Conservation (phyloP, 176 grass and related monocot species). For the Elaeis guineensis region DNA sequence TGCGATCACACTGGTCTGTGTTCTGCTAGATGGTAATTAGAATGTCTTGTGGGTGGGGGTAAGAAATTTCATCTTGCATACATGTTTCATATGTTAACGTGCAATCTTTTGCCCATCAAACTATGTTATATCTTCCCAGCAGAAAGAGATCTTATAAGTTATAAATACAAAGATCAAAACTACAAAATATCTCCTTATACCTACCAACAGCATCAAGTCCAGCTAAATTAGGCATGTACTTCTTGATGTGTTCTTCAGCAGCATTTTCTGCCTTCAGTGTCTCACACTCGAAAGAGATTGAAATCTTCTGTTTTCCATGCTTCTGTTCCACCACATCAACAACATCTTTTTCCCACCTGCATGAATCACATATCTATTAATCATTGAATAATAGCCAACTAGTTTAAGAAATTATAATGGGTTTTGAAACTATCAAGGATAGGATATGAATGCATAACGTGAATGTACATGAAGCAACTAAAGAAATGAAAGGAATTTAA, state of each 20-base stretch:
- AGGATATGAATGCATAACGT: neutral
- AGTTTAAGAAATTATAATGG: no score
- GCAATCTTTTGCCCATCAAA: neutral
- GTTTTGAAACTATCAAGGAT: no score
- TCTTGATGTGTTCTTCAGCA: constrained; percentile 66
- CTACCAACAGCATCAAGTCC: constrained; percentile 78
- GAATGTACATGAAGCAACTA: no score
- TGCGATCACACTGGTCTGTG: no score
- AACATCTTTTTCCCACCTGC: constrained; percentile 76
- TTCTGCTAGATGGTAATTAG: no score
- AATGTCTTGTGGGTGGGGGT: no score
- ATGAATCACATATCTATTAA: neutral
- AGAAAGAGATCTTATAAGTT: neutral
- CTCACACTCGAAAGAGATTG: constrained; percentile 69
- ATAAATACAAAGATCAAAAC: neutral
- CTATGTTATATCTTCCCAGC: no score
- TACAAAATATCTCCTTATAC: constrained; percentile 11
- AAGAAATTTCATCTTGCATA: no score
- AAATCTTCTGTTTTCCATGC: constrained; percentile 40
- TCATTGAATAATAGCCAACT: neutral
- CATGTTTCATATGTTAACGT: no score
- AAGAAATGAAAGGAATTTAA: no score
- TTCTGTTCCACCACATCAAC: constrained; percentile 73
- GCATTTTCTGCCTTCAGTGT: constrained; percentile 78
- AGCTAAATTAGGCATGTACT: constrained; percentile 72